Percentiles rank a stretch among this genome's conserved stretches.
Conservation (phyloP, 805 yeast species). For the Saccharomycopsis capsularis region DNA sequence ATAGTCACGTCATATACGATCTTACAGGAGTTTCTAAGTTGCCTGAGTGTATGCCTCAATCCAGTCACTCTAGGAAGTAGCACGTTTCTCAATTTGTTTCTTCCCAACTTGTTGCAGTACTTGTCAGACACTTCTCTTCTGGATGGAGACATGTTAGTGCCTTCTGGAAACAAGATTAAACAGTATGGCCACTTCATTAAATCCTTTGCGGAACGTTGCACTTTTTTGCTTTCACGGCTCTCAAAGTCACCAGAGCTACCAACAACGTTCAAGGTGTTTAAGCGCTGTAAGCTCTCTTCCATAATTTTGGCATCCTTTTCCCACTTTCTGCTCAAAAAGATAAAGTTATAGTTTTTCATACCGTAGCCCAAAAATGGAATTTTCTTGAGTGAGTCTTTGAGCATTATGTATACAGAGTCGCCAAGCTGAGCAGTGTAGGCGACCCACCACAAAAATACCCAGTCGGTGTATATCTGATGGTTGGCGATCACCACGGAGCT, state of each 20-base stretch:
- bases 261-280: not conserved
- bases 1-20: constrained; percentile 76
- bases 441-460: constrained; percentile 88
- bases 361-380: constrained; percentile 82
- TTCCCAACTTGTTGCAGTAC: constrained; percentile 48
- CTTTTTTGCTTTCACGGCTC: not conserved
- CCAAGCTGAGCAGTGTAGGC: constrained; percentile 61
- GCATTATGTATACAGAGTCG: constrained; percentile 60
- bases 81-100: constrained; percentile 50
- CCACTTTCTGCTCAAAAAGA: constrained; percentile 84
- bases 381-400: constrained; percentile 64
- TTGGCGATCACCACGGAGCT: constrained; percentile 70
- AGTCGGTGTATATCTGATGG: constrained; percentile 91
- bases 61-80: constrained; percentile 85
- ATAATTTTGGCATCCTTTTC: constrained; percentile 51
- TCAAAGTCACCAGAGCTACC: constrained; percentile 6
- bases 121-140: constrained; percentile 52
- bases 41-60: constrained; percentile 54
- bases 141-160: constrained; percentile 71
- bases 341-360: constrained; percentile 70
- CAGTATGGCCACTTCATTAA: constrained; percentile 47
- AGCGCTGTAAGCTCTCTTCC: constrained; percentile 1
- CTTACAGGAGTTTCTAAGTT: constrained; percentile 45
- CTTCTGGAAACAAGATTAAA: constrained; percentile 85
- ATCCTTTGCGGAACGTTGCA: not conserved